These are phyloP conservation scores for Chlamydomonas sp. DNA, from an alignment of 139 green algal species.

Conservation along the genomic window DNA sequence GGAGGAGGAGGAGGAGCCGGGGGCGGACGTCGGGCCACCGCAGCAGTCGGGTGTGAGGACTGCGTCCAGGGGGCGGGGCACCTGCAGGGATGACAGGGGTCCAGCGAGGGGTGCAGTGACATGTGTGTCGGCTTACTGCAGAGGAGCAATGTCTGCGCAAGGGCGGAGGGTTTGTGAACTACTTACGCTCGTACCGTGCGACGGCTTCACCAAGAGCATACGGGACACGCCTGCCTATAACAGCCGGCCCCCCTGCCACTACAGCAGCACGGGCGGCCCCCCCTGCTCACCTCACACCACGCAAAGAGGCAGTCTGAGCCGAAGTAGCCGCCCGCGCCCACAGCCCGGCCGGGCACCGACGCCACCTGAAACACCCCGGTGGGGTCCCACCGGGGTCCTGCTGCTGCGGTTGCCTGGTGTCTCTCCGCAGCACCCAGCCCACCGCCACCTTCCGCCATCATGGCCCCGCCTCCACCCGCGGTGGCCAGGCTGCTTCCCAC, in stretches of 20 bases:
- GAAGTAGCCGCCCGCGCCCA: constrained; percentile 15
- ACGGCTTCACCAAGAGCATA: too few relatives aligned
- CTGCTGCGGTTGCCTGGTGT: background rate
- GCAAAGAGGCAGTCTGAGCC: background rate
- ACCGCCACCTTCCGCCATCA: background rate
- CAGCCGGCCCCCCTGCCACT: too few relatives aligned
- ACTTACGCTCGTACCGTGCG: too few relatives aligned
- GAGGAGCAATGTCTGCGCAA: background rate
- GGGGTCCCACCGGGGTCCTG: background rate
- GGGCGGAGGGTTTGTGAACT: too few relatives aligned
- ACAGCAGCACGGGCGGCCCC: too few relatives aligned
- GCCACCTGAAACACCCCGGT: background rate
- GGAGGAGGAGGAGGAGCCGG: too few relatives aligned
- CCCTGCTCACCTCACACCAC: background rate
- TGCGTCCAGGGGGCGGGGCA: constrained; percentile 14
- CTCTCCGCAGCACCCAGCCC: background rate
- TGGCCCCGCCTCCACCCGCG: background rate
- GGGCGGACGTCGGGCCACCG: too few relatives aligned
- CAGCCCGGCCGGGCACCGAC: background rate
- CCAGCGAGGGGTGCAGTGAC: background rate
- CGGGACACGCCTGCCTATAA: too few relatives aligned
- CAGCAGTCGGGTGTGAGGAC: constrained; percentile 1
- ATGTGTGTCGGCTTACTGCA: background rate
- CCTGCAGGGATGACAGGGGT: background rate
- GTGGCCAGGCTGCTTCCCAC: constrained; percentile 4